phyloP scores from a whole-genome alignment of 148 eudicot genomes.

The Rhododendron mucronatum region DNA sequence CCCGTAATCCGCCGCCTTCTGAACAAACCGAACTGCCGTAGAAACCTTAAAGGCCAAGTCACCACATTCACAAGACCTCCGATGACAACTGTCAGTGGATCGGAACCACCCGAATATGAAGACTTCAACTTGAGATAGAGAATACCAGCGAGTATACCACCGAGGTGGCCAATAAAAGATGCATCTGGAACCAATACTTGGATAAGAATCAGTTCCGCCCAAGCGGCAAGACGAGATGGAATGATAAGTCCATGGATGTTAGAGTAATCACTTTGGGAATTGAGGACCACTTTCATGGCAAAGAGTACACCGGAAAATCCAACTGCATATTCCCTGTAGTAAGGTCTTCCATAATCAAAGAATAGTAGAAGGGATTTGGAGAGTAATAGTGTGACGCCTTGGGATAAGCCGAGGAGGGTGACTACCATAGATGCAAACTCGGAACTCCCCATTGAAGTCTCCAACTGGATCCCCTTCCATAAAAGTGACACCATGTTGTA shows the following conservation, averaged over 20 bases:
- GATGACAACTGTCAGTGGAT: conserved; percentile 38
- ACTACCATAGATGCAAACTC: conserved; percentile 76
- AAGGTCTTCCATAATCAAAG: conserved; percentile 52
- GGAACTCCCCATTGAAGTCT: conserved; percentile 71
- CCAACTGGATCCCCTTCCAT: conserved; percentile 91
- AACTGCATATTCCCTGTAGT: conserved; percentile 72
- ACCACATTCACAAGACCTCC: conserved; percentile 33
- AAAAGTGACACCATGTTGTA: conserved; percentile 91
- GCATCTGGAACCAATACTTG: conserved; percentile 80
- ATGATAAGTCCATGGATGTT: conserved; percentile 61
- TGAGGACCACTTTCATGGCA: conserved; percentile 90
- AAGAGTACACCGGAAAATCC: conserved; percentile 95
- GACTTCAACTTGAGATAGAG: conserved; percentile 50
- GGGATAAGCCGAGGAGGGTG: conserved; percentile 69
- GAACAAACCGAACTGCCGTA: conserved; percentile 25
- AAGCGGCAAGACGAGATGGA: conserved; percentile 71
- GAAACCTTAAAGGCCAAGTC: conserved; percentile 49
- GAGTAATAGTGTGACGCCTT: conserved; percentile 66
- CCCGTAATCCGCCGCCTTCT: conserved; percentile 31
- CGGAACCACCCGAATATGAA: conserved; percentile 46
- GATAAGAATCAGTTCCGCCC: conserved; percentile 84
- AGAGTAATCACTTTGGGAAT: conserved; percentile 69
- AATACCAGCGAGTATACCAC: conserved; percentile 85
- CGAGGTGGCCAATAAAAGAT: conserved; percentile 90
- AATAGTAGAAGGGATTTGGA: conserved; percentile 53